These are phyloP conservation scores for Nitzschia sp. DNA, from an alignment of 108 stramenopile species.

Conservation along the genomic window DNA sequence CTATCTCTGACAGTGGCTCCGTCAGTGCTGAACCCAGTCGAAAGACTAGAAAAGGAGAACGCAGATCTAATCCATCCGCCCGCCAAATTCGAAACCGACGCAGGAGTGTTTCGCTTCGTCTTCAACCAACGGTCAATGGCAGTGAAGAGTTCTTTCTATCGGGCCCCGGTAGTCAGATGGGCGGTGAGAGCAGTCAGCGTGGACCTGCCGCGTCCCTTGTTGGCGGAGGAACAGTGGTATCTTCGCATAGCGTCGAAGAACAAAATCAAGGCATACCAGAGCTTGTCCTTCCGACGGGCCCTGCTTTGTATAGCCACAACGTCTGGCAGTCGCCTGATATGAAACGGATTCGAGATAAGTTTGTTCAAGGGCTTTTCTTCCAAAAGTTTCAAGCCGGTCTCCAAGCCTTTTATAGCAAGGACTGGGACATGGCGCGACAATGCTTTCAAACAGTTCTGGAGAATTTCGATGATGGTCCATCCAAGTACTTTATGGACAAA, in stretches of 20 bases:
- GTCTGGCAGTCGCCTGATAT: slow-evolving; percentile 64
- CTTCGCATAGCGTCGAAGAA: slow-evolving; percentile 7
- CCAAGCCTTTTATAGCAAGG: slow-evolving; percentile 56
- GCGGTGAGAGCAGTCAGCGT: background rate
- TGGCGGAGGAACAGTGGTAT: slow-evolving; percentile 8
- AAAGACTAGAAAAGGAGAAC: background rate
- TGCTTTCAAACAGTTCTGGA: slow-evolving; percentile 55
- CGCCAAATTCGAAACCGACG: slow-evolving; percentile 20
- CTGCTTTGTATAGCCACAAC: slow-evolving; percentile 45
- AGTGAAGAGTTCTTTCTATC: slow-evolving; percentile 7
- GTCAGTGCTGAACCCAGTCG: slow-evolving; percentile 1
- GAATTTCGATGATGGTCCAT: slow-evolving; percentile 71
- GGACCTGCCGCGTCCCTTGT: background rate
- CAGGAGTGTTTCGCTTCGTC: slow-evolving; percentile 1
- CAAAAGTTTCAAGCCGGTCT: slow-evolving; percentile 65
- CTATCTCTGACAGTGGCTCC: slow-evolving; percentile 18
- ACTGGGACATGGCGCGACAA: slow-evolving; percentile 58
- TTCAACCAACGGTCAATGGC: background rate
- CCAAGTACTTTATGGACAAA: slow-evolving; percentile 50
- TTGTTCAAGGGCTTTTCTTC: slow-evolving; percentile 58
- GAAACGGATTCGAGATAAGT: slow-evolving; percentile 55
- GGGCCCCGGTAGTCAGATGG: background rate
- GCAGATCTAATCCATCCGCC: background rate
- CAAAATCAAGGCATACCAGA: slow-evolving; percentile 13
- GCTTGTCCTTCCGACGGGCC: slow-evolving; percentile 58